Evolutionary conservation across 805 yeast genomes (phyloP).

Genomic region (Metschnikowia lochheadii): DNA sequence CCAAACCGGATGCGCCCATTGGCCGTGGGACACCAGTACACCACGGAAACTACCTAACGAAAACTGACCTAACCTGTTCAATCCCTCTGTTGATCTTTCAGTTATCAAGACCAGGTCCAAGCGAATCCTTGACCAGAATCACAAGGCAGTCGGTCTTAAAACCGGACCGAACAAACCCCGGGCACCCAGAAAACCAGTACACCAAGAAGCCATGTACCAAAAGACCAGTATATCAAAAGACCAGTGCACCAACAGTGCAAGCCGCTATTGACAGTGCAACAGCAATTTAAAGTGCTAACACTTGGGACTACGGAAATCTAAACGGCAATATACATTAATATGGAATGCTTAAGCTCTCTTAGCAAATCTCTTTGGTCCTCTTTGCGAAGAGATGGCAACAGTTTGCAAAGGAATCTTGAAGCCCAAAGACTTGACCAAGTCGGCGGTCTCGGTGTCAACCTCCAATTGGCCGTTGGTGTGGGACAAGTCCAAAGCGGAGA

Average conservation of each 20-base stretch:
- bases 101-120: no score
- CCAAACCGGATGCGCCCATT: conserved; percentile 15
- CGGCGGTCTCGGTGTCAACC: conserved; percentile 96
- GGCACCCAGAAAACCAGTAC: background rate
- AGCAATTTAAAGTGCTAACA: background rate
- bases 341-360: conserved; percentile 65
- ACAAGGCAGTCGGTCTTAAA: no score
- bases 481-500: conserved; percentile 97
- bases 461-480: conserved; percentile 94
- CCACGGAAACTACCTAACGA: background rate
- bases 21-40: conserved; percentile 15
- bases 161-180: no score
- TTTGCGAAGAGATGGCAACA: conserved; percentile 82
- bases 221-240: no score
- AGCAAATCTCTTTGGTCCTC: conserved; percentile 87
- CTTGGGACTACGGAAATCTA: background rate
- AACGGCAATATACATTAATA: conserved; percentile 21
- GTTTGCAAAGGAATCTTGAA: conserved; percentile 81
- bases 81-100: no score
- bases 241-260: no score
- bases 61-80: no score
- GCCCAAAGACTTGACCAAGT: conserved; percentile 90
- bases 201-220: no score
- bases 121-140: no score
- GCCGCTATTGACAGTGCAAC: no score